These are phyloP conservation scores for Liquidambar formosana DNA, from an alignment of 164 flowering plant genomes.

Conservation along the genomic window DNA sequence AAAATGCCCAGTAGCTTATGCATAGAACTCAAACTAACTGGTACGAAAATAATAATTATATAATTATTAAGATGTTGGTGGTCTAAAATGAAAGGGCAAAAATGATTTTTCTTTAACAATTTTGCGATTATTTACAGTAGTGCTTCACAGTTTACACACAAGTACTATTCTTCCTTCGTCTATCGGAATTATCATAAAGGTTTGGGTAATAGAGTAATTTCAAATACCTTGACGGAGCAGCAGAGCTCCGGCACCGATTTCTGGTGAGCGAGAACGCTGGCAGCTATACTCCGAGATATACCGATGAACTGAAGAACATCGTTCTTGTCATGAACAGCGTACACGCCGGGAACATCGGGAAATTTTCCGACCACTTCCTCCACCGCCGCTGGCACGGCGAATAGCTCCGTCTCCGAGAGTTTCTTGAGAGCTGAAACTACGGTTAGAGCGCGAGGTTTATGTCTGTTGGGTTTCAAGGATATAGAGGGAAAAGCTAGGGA, in stretches of 20 bases:
- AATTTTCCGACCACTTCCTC: constrained; percentile 32
- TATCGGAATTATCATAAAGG: no score
- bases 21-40: no score
- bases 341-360: constrained; percentile 71
- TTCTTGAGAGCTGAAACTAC: constrained; percentile 49
- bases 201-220: not conserved
- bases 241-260: constrained; percentile 81
- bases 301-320: constrained; percentile 82
- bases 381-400: constrained; percentile 36
- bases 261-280: constrained; percentile 62
- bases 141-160: no score
- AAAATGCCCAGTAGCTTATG: no score
- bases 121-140: no score
- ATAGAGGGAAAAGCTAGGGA: constrained; percentile 23
- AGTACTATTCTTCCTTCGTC: no score
- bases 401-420: constrained; percentile 53
- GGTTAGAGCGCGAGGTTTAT: constrained; percentile 25
- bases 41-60: no score
- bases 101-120: no score
- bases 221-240: constrained; percentile 65
- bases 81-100: no score
- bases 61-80: no score
- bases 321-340: constrained; percentile 68
- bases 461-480: constrained; percentile 9
- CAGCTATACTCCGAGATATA: constrained; percentile 68